Percentiles rank a stretch among this genome's conserved stretches.
These are phyloP conservation scores for Euphrasia confusa DNA, from an alignment of 257 asterid genomes.

Conservation along the genomic window DNA sequence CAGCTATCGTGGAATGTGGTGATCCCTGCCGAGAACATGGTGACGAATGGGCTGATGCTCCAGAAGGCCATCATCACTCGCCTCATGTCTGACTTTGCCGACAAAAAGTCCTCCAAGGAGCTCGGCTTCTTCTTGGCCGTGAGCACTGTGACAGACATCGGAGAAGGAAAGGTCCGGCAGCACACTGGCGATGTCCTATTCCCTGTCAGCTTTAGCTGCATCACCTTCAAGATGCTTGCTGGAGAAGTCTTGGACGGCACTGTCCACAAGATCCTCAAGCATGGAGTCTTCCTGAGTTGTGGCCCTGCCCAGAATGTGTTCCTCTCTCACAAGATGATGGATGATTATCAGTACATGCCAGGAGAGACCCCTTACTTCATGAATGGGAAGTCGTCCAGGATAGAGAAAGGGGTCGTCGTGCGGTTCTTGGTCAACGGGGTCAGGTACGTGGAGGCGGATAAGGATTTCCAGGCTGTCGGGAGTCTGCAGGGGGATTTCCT, in stretches of 20 bases:
- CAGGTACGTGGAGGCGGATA: constrained; percentile 68
- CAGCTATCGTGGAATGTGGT: constrained; percentile 54
- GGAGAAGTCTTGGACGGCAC: constrained; percentile 79
- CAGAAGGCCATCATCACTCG: constrained; percentile 69
- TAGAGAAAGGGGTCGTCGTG: constrained; percentile 66
- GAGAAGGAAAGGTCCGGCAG: constrained; percentile 75
- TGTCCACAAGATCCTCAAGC: constrained; percentile 65
- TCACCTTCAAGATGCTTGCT: constrained; percentile 62
- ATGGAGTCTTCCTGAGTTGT: constrained; percentile 61
- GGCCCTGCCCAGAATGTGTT: constrained; percentile 62
- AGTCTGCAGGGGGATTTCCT: constrained; percentile 81
- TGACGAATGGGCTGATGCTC: constrained; percentile 57
- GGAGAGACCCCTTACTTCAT: constrained; percentile 79
- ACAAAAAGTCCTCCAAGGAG: constrained; percentile 64
- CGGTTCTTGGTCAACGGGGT: constrained; percentile 63
- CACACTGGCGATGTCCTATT: constrained; percentile 75
- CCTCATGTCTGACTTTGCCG: constrained; percentile 73
- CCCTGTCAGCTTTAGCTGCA: constrained; percentile 70
- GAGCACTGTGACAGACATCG: constrained; percentile 49
- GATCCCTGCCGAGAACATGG: constrained; percentile 52
- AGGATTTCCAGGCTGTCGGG: constrained; percentile 65
- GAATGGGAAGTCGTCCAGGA: constrained; percentile 49
- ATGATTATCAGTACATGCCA: constrained; percentile 52
- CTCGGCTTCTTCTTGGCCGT: constrained; percentile 73
- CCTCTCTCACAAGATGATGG: constrained; percentile 68